Percentiles rank a stretch among this genome's conserved stretches.
phyloP scores from a whole-genome alignment of 441 rosid genomes.

The Euphorbia corollata region DNA sequence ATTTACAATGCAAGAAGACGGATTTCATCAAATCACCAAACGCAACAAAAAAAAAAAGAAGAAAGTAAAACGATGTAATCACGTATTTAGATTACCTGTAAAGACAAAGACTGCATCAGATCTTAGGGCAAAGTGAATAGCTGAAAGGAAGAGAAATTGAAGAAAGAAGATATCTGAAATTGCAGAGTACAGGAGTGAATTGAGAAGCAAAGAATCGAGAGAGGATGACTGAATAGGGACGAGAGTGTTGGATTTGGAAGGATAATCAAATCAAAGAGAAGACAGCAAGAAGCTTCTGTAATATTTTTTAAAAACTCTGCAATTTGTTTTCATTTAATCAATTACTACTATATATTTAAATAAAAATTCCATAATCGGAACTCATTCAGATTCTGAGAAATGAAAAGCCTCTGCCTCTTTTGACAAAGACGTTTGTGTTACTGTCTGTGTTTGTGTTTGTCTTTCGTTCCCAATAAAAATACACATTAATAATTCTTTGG shows the following conservation, averaged over 20 bases:
- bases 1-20: slow-evolving; percentile 21
- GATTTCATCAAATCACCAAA: not conserved
- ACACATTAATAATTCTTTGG: too few species aligned
- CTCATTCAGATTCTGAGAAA: not conserved
- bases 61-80: not conserved
- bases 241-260: slow-evolving; percentile 2
- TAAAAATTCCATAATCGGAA: not conserved
- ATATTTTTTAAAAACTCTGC: not conserved
- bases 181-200: not conserved
- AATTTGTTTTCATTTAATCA: not conserved
- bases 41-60: slow-evolving; percentile 1
- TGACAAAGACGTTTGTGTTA: not conserved
- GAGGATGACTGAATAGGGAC: not conserved
- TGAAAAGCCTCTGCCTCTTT: not conserved
- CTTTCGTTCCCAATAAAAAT: not conserved
- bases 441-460: not conserved
- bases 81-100: not conserved
- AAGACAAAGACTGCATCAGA: not conserved
- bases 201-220: not conserved
- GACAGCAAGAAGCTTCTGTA: too few species aligned
- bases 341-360: not conserved
- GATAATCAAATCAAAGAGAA: slow-evolving; percentile 1
- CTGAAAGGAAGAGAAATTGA: slow-evolving; percentile 4
- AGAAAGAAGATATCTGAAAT: not conserved
- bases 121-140: not conserved